Evolutionary conservation across 2,329 filamentous ascomycete genomes (phyloP).

Genomic region (Annulohypoxylon truncatum): DNA sequence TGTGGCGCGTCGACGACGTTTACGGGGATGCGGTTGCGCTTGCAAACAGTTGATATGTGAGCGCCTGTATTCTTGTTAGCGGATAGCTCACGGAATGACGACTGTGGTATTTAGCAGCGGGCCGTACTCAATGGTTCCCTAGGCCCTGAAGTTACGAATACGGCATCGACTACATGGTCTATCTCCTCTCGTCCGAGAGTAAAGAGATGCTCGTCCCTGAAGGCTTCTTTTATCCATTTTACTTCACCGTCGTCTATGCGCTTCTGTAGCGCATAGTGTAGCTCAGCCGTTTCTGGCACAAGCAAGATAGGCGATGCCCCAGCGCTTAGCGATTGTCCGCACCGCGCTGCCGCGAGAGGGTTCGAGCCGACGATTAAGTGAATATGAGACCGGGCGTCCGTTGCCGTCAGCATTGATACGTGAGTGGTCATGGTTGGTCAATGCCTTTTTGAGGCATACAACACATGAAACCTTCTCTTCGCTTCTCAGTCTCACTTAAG

Average conservation of each 20-base stretch:
- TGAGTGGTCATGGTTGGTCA: slow-evolving; percentile 40
- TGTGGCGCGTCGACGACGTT: slow-evolving; percentile 90
- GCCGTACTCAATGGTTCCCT: slow-evolving; percentile 55
- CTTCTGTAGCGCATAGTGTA: slow-evolving; percentile 69
- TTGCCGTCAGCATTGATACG: slow-evolving; percentile 74
- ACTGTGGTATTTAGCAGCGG: background rate
- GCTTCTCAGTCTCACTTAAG: background rate
- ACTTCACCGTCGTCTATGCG: slow-evolving; percentile 75
- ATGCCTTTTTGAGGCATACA: background rate
- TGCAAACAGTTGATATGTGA: slow-evolving; percentile 80
- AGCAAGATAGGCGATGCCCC: slow-evolving; percentile 86
- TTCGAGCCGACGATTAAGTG: slow-evolving; percentile 91
- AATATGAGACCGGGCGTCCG: slow-evolving; percentile 75
- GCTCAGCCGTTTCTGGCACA: slow-evolving; percentile 71
- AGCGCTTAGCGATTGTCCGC: slow-evolving; percentile 80
- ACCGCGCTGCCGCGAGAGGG: slow-evolving; percentile 86
- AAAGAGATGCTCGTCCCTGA: slow-evolving; percentile 77
- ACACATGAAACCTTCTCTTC: background rate
- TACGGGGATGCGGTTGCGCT: slow-evolving; percentile 84
- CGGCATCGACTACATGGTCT: slow-evolving; percentile 83
- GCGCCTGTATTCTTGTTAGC: slow-evolving; percentile 57
- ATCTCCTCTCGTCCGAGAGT: slow-evolving; percentile 84
- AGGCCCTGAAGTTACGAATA: slow-evolving; percentile 81
- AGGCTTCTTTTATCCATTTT: slow-evolving; percentile 72
- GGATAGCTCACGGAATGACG: background rate